phyloP scores from a whole-genome alignment of 768 basidiomycete genomes.

The Rhodocollybia butyracea region DNA sequence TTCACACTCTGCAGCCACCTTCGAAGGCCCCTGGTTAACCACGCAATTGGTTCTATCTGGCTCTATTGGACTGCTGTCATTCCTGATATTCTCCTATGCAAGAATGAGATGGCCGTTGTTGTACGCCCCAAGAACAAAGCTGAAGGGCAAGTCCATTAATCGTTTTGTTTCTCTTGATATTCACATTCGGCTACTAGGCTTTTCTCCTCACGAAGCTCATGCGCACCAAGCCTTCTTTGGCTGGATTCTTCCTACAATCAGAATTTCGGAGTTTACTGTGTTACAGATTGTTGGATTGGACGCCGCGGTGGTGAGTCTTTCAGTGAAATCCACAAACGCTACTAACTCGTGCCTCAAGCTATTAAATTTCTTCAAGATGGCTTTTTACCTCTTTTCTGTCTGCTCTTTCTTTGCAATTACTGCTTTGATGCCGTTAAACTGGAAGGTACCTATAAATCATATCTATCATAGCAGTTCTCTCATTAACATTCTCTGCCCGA shows the following conservation, averaged over 20 bases:
- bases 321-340: neutral
- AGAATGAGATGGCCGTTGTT: slow-evolving; percentile 85
- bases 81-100: slow-evolving; percentile 86
- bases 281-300: slow-evolving; percentile 96
- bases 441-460: slow-evolving; percentile 53
- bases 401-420: slow-evolving; percentile 79
- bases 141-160: slow-evolving; percentile 66
- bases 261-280: slow-evolving; percentile 88
- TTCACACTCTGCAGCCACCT: slow-evolving; percentile 48
- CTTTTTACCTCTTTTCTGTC: slow-evolving; percentile 86
- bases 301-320: slow-evolving; percentile 76
- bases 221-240: slow-evolving; percentile 86
- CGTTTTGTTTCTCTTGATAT: slow-evolving; percentile 4
- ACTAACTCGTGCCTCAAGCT: slow-evolving; percentile 44
- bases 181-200: slow-evolving; percentile 46
- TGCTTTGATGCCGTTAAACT: slow-evolving; percentile 94
- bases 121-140: slow-evolving; percentile 90
- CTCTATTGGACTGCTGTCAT: slow-evolving; percentile 73
- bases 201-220: slow-evolving; percentile 92
- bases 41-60: slow-evolving; percentile 83
- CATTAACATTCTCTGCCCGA: slow-evolving; percentile 4
- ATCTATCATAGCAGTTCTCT: neutral
- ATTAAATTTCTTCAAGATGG: slow-evolving; percentile 93
- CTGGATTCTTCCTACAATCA: slow-evolving; percentile 92
- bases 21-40: slow-evolving; percentile 93